These are phyloP conservation scores for Citrullus mucosospermus DNA, from an alignment of 306 rosid genomes.

Conservation along the genomic window DNA sequence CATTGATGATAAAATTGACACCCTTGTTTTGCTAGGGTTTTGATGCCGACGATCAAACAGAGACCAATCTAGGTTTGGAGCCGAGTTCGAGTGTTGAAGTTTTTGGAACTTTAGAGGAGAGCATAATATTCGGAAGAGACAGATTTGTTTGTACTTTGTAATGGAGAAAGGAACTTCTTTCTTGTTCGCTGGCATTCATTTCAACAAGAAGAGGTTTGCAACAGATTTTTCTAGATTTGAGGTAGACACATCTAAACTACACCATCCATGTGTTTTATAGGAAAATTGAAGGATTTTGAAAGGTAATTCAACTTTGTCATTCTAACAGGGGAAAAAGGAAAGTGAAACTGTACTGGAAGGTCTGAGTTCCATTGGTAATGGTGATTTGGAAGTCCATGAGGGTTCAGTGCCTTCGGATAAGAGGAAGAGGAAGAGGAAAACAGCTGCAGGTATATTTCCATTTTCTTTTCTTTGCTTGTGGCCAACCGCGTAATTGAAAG, in stretches of 20 bases:
- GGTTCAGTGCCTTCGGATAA: slow-evolving; percentile 22
- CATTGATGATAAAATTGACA: neutral
- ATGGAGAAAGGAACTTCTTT: slow-evolving; percentile 62
- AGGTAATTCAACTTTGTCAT: neutral
- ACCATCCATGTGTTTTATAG: neutral
- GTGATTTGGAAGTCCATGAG: slow-evolving; percentile 17
- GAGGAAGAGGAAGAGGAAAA: slow-evolving; percentile 78
- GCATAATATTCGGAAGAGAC: neutral
- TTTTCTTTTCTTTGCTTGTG: neutral
- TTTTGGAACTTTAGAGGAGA: neutral
- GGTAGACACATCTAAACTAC: slow-evolving; percentile 21
- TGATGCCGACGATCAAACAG: neutral
- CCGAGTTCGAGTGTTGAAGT: neutral
- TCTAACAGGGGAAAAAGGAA: slow-evolving; percentile 29
- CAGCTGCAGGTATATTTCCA: slow-evolving; percentile 31
- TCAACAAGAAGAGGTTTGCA: slow-evolving; percentile 59
- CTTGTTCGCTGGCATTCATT: slow-evolving; percentile 69
- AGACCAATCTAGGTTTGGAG: neutral
- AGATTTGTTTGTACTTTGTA: neutral
- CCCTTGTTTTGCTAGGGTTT: neutral
- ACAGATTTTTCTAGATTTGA: slow-evolving; percentile 55
- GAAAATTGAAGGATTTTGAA: neutral
- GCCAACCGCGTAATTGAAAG: neutral
- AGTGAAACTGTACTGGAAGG: slow-evolving; percentile 20
- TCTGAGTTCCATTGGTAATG: slow-evolving; percentile 17